Conservation (phyloP, 2,329 filamentous ascomycete genomes). For the Colletotrichum chlorophyti region DNA sequence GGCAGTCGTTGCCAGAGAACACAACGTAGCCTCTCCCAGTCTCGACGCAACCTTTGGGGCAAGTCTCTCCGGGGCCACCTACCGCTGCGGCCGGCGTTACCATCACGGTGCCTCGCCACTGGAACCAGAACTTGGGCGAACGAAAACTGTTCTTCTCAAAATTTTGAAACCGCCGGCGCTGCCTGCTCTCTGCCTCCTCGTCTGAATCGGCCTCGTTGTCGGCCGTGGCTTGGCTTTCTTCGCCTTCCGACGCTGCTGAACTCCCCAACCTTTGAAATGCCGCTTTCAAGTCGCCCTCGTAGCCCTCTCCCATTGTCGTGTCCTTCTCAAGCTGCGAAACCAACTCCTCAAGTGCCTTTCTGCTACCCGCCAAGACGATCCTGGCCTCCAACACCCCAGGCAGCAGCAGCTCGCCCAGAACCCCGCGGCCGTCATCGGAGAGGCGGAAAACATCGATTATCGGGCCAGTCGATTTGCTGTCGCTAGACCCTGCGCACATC, state of each 20-base stretch:
- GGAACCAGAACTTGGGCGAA: slow-evolving; percentile 23
- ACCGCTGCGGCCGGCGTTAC: neutral
- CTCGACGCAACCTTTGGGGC: neutral
- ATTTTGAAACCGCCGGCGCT: neutral
- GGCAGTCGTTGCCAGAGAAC: slow-evolving; percentile 18
- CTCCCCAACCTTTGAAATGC: no score
- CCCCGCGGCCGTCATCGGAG: slow-evolving; percentile 4
- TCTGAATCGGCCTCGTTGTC: neutral
- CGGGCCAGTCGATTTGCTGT: neutral
- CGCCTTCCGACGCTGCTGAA: neutral
- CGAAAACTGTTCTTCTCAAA: slow-evolving; percentile 27
- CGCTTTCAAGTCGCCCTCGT: no score
- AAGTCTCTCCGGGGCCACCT: neutral
- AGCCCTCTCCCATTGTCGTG: neutral
- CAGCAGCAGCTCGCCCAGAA: neutral
- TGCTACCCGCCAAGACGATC: slow-evolving; percentile 9
- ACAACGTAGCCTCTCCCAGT: slow-evolving; percentile 19
- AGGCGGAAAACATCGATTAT: slow-evolving; percentile 12
- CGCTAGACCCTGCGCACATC: rapidly evolving
- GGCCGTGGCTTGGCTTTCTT: neutral
- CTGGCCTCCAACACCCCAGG: slow-evolving; percentile 1
- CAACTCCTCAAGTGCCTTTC: slow-evolving; percentile 2
- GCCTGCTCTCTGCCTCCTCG: neutral
- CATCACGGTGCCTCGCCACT: slow-evolving; percentile 1
- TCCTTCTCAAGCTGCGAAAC: neutral